Evolutionary conservation across 2,329 filamentous ascomycete species (phyloP).

Genomic region (Apiospora rasikravindrae): DNA sequence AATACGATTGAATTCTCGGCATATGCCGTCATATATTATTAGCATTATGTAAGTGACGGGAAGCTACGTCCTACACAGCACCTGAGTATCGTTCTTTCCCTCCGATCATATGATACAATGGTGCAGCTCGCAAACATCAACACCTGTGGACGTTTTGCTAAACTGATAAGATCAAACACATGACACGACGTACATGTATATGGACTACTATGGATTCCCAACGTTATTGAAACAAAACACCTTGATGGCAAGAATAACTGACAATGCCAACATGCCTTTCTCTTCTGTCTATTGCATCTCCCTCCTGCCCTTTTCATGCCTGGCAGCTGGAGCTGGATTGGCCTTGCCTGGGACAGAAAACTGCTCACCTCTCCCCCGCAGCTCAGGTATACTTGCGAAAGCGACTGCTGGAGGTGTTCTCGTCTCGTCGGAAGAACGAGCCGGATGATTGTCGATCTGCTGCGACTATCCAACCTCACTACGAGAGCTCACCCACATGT

Average conservation of each 20-base stretch:
- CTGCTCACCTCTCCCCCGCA: background rate
- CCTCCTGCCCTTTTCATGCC: background rate
- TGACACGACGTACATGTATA: no score
- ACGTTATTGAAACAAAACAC: background rate
- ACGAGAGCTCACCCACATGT: background rate
- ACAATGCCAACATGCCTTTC: background rate
- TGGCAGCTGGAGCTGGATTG: background rate
- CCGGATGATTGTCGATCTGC: background rate
- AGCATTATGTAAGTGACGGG: background rate
- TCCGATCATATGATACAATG: background rate
- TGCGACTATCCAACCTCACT: background rate
- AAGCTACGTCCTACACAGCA: background rate
- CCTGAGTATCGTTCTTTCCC: background rate
- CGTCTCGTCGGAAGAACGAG: background rate
- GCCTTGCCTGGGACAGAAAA: background rate
- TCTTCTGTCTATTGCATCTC: background rate
- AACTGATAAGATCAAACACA: no score
- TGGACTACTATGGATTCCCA: no score
- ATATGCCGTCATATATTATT: background rate
- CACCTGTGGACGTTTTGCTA: no score
- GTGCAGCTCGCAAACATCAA: background rate
- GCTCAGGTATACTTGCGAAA: background rate
- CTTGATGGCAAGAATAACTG: background rate
- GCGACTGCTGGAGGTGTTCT: background rate
- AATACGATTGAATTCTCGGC: background rate